Base-by-base conservation (phyloP, 140 eudicot species). In the Stevia rebaudiana region DNA sequence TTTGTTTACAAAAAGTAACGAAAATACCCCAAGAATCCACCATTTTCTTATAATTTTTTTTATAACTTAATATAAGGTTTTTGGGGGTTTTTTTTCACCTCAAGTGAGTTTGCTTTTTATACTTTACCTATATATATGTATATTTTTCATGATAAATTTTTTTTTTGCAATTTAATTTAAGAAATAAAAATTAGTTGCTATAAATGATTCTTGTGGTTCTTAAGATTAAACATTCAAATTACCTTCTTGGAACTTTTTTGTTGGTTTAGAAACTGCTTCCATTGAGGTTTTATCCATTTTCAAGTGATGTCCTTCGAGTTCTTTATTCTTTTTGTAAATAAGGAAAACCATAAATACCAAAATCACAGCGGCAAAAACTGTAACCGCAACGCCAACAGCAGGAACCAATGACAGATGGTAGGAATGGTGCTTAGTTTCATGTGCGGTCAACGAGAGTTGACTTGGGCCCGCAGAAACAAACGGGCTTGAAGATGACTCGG, bases 241-340 rank as follows among this genome's bases (percentile, higher is more conserved):
- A 90, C 97, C 96, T 60, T 85, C 90, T 40, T 77, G 89, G 67
- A 77, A 70, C 71, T 71, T 88, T 74, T 78, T 82, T 63, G 82
- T 28, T 21, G 87, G 74, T 56, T 70, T 90, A 63, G 81, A 33
- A 69, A 76, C 62, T 62, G 80, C 25, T 77, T 79, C 87, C 68
- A 75, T 44, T 12, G 80, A 66, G 48, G 78, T 30, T 65, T 81
- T 80, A 64, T 81, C 79, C 30, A 43, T 59, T n/a, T 4, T 42
- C 33, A 22, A 31, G 53, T 71, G 80, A 46, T 76, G 58, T 49
- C 75, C 80, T 21, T 81, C 80, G 6, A 92, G 86, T 75, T 88
- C 90, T 79, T 58, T 71, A 61, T 69, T 79, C 76, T 88, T 92
- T 79, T 74, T 79, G 16, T 79, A 84, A 44, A 92, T 83, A 53